These are phyloP conservation scores for Dictyostelium firmibasis DNA, from an alignment of 78 protist genomes.

Conservation along the genomic window DNA sequence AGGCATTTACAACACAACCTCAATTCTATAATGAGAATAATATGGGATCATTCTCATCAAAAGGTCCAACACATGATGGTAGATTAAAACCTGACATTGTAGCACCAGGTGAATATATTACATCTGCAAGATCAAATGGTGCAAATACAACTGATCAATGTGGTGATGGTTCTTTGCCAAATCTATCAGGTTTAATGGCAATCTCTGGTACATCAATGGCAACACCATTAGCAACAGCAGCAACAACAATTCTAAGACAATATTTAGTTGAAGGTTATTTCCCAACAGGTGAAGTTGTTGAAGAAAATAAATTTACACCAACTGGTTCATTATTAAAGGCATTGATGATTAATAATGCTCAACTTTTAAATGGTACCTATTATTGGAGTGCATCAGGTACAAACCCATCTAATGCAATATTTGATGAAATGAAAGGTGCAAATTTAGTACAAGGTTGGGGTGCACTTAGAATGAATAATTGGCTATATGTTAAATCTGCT, in stretches of 20 bases:
- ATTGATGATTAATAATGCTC: slow-evolving; percentile 77
- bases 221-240: slow-evolving; percentile 84
- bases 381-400: not conserved
- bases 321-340: slow-evolving; percentile 81
- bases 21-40: slow-evolving; percentile 1
- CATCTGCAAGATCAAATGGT: slow-evolving; percentile 69
- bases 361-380: slow-evolving; percentile 54
- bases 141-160: slow-evolving; percentile 13
- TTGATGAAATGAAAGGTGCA: not conserved
- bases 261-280: slow-evolving; percentile 79
- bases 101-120: slow-evolving; percentile 73
- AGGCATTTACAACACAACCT: not conserved
- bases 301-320: not conserved
- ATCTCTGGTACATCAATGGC: slow-evolving; percentile 91
- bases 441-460: slow-evolving; percentile 74
- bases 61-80: slow-evolving; percentile 84
- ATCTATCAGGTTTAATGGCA: not conserved
- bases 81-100: slow-evolving; percentile 88
- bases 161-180: slow-evolving; percentile 23
- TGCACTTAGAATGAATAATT: slow-evolving; percentile 28
- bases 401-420: not conserved
- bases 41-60: slow-evolving; percentile 64
- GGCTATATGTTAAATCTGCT: not conserved
- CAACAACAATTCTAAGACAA: slow-evolving; percentile 80
- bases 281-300: slow-evolving; percentile 43